Conservation (phyloP, 164 flowering plant genomes). For the Berberis vulgaris region DNA sequence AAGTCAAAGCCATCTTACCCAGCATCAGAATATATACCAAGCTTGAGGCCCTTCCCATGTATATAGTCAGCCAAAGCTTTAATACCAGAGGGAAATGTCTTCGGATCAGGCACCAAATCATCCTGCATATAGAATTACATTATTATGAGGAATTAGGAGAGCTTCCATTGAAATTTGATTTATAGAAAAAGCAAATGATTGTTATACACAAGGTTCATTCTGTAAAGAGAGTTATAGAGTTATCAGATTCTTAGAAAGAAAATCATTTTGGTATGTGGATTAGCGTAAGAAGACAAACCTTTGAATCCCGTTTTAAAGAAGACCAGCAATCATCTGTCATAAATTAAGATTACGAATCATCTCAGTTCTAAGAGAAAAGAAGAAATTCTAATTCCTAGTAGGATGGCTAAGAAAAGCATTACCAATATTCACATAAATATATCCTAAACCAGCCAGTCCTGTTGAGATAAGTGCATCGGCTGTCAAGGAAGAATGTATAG, state of each 20-base stretch:
- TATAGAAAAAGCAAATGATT: background rate
- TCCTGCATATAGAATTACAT: slow-evolving; percentile 44
- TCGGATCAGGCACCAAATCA: slow-evolving; percentile 56
- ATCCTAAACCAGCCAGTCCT: slow-evolving; percentile 84
- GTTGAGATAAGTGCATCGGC: slow-evolving; percentile 91
- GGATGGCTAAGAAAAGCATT: slow-evolving; percentile 5
- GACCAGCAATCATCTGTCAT: slow-evolving; percentile 98
- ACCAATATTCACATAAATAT: slow-evolving; percentile 86
- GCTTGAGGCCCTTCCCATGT: slow-evolving; percentile 84
- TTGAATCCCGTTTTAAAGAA: slow-evolving; percentile 22
- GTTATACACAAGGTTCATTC: too few relatives aligned
- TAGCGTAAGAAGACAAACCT: slow-evolving; percentile 27
- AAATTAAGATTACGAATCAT: slow-evolving; percentile 2
- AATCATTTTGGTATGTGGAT: background rate
- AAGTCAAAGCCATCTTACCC: slow-evolving; percentile 44
- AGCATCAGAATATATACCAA: slow-evolving; percentile 97
- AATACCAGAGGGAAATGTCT: slow-evolving; percentile 88
- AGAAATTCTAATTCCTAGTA: too few relatives aligned
- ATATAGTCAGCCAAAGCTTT: slow-evolving; percentile 87
- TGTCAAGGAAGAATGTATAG: slow-evolving; percentile 27
- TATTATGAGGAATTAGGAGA: background rate
- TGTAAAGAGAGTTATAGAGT: too few relatives aligned
- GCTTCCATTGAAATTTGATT: too few relatives aligned
- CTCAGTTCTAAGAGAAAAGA: background rate
- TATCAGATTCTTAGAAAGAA: background rate